Evolutionary conservation across 2,329 filamentous ascomycete species (phyloP), one percentile per base, ranked within the genome.

Genomic region (Lanzia echinophila): DNA sequence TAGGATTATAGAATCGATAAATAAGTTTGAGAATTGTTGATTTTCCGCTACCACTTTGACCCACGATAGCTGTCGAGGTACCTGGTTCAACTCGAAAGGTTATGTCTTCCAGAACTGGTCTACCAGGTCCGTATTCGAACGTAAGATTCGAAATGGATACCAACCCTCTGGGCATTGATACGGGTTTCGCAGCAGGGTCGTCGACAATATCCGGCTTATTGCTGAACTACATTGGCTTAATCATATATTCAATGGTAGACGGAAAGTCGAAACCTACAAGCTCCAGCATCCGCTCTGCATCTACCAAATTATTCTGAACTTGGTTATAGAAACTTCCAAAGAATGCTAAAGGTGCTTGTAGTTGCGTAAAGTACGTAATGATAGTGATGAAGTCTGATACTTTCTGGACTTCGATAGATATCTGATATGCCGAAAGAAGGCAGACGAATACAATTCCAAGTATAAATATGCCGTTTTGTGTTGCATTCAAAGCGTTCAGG

Each of bases 21-120:
- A 81, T 65, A 2, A 84, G 68, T 4, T 74, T 75, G 2, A 79
- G 76, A 61, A 81, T 69, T 2, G 78, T 82, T 6, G 77, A 80
- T 58, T 82, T 82, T 2, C 78, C 79, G 52, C 76, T 79, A 1
- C 80, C 80, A 1, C 78, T 82, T 1, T 79, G 72, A 0, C 81
- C 81, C 2, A 83, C 79, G 32, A 83, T 72, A 3, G 79, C 81
- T 0, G 79, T 82, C 13, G 31, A 53, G 58, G 45, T 69, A 65
- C 33, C 65, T 63, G n/a, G 65, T 61, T 32, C 59, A 56, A 54
- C 69, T 63, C 3, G 50, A 12, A 71, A 53, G 53, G 59, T 62
- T 15, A 70, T 56, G 22, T 62, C 55, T 13, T 69, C 60, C 2
- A 72, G 56, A 13, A 70, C 65, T 6, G 57, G 34, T 5, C 34